Percentiles rank a stretch among this genome's conserved stretches.
Evolutionary conservation across 2,329 filamentous ascomycete species (phyloP).

Genomic region (Pseudogymnoascus verrucosus): DNA sequence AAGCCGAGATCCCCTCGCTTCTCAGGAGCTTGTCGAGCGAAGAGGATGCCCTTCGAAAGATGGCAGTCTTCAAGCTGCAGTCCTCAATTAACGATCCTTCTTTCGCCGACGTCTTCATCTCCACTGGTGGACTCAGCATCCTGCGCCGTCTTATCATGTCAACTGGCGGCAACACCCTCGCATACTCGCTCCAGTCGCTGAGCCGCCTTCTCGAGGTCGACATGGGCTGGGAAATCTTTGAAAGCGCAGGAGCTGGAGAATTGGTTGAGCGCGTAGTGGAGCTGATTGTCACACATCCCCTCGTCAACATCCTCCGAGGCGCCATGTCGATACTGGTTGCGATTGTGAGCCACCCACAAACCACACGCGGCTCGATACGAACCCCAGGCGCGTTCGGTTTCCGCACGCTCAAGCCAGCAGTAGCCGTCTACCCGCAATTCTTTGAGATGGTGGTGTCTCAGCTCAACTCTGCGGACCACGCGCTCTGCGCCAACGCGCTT

Average conservation of each 20-base stretch:
- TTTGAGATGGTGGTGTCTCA: constrained; percentile 89
- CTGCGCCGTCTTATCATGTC: constrained; percentile 76
- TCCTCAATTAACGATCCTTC: constrained; percentile 90
- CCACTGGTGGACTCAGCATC: constrained; percentile 74
- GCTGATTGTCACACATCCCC: constrained; percentile 85
- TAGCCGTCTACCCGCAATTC: constrained; percentile 87
- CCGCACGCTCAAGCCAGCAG: constrained; percentile 81
- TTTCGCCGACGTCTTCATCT: constrained; percentile 94
- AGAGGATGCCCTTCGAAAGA: constrained; percentile 90
- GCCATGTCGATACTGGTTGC: constrained; percentile 95
- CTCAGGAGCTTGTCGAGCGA: constrained; percentile 57
- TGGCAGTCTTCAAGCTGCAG: constrained; percentile 98
- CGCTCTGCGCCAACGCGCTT: constrained; percentile 87
- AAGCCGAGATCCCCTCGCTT: constrained; percentile 58
- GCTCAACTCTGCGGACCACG: constrained; percentile 88
- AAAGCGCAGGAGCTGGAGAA: constrained; percentile 53
- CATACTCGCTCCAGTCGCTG: constrained; percentile 87
- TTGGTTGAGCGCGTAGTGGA: constrained; percentile 74
- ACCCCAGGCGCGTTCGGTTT: constrained; percentile 69
- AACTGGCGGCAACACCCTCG: constrained; percentile 85
- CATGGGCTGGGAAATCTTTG: constrained; percentile 92
- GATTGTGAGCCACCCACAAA: constrained; percentile 78
- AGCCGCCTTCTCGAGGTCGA: constrained; percentile 86
- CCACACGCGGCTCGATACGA: constrained; percentile 36
- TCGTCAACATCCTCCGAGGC: constrained; percentile 94